Percentiles rank a stretch among this genome's conserved stretches.
Evolutionary conservation across 169 alveolate species (phyloP).

Genomic region (Perkinsus olseni): DNA sequence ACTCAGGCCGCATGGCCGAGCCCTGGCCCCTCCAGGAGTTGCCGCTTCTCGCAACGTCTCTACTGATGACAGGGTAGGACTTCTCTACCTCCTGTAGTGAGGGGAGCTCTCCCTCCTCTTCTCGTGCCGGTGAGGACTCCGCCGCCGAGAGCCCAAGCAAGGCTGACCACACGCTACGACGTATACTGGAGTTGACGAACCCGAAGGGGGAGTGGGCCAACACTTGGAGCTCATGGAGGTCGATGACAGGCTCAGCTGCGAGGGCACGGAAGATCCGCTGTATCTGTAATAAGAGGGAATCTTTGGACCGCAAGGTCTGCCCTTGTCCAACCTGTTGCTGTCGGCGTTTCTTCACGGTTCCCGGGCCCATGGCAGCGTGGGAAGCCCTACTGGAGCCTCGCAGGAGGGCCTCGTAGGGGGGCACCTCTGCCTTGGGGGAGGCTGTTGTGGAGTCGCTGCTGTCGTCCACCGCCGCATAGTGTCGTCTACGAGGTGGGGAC

Average conservation of each 20-base stretch:
- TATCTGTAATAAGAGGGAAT: neutral
- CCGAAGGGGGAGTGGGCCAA: neutral
- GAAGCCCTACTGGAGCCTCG: neutral
- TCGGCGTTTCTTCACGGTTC: neutral
- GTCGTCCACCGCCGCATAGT: neutral
- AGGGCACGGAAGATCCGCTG: neutral
- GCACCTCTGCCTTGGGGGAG: neutral
- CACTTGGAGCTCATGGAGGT: neutral
- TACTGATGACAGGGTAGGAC: neutral
- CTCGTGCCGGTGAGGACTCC: neutral
- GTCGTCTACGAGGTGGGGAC: neutral
- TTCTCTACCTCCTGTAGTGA: neutral
- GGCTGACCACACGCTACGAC: neutral
- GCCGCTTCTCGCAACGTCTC: neutral
- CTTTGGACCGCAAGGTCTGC: neutral
- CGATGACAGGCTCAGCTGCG: neutral
- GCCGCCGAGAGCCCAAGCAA: neutral
- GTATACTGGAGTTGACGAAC: neutral
- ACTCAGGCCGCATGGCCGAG: neutral
- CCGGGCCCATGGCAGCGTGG: too few relatives aligned
- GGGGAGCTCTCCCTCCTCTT: neutral
- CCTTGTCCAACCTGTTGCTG: neutral
- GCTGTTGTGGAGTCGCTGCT: neutral
- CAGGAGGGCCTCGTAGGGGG: neutral
- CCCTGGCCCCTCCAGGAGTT: neutral